A percentile compares a stretch with the other conserved stretches of the same genome.
Conservation (phyloP, 805 yeast genomes). For the Sporopachydermia lactativora region DNA sequence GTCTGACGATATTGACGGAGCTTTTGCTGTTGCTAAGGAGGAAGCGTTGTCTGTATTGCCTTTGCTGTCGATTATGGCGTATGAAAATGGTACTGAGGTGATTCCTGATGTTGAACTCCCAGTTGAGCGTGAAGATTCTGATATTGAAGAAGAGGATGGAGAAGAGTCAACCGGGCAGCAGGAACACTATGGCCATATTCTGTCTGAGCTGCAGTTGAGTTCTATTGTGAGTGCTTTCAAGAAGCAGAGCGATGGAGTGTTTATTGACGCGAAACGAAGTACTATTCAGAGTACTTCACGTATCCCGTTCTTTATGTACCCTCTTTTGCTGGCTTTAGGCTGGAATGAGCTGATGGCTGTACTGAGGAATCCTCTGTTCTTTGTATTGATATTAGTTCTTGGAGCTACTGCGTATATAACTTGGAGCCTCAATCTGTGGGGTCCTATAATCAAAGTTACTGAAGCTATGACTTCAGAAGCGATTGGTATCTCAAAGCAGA, state of each 20-base stretch:
- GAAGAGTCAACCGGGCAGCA: slow-evolving; percentile 11
- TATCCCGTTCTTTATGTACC: slow-evolving; percentile 74
- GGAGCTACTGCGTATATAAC: slow-evolving; percentile 54
- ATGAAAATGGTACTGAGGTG: slow-evolving; percentile 39
- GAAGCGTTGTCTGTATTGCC: slow-evolving; percentile 46
- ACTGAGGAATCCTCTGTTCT: slow-evolving; percentile 71
- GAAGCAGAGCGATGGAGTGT: slow-evolving; percentile 64
- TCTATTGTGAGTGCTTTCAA: slow-evolving; percentile 46
- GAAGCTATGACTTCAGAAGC: slow-evolving; percentile 45
- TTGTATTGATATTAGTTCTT: slow-evolving; percentile 40
- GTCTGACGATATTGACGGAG: slow-evolving; percentile 54
- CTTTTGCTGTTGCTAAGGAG: slow-evolving; percentile 45
- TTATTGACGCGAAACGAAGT: slow-evolving; percentile 80
- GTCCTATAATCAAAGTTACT: slow-evolving; percentile 53
- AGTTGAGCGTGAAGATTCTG: slow-evolving; percentile 25
- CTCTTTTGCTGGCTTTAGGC: slow-evolving; percentile 62
- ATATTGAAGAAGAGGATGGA: slow-evolving; percentile 17
- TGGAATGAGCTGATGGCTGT: slow-evolving; percentile 94
- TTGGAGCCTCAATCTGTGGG: slow-evolving; percentile 57
- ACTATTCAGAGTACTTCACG: slow-evolving; percentile 62
- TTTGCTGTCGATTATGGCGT: slow-evolving; percentile 38
- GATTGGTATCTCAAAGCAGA: slow-evolving; percentile 40
- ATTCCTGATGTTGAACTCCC: slow-evolving; percentile 41
- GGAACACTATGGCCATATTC: slow-evolving; percentile 37
- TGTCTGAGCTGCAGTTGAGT: slow-evolving; percentile 42